Base-by-base conservation (phyloP, 2,329 filamentous ascomycete species). In the Colletotrichum lindemuthianum region DNA sequence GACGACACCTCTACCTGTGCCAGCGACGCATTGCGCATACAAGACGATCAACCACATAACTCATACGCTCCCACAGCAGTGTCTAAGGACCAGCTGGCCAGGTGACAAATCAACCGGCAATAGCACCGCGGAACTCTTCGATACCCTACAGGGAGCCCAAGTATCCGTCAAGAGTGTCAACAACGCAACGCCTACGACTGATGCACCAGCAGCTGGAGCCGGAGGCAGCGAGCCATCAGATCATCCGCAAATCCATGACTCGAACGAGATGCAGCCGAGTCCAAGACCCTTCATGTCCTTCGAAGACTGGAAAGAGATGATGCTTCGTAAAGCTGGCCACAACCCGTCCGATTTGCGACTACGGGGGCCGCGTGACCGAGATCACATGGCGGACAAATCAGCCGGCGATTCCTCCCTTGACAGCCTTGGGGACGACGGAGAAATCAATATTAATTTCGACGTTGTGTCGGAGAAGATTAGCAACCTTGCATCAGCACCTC, bases 291-390 rank as follows among this genome's bases (percentile, higher is more conserved):
- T 98, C 75, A 88, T 98, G 71, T 97, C 96, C 0, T 99, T 99
- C 71, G 96, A 98, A 75, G 95, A 98, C 72, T 99, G 96, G 96
- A 98, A 97, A 79, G 92, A 91, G 72, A 91, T 94, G 82, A 97
- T 97, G 79, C 81, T 98, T 15, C 92, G 90, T 55, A 92, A 93
- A 73, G 90, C 88, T 4, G 95, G 93, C 11, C 95, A 97, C 73
- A 84, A 87, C 58, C 59, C 63, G 13, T 40, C 48, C 6, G 63
- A 91, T 79, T 69, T 92, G 85, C 77, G 89, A 85, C 77, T 84
- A 85, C 73, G 91, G 80, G 74, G 87, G 82, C 69, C 83, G 72
- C 75, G 82, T 80, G 77, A 86, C 74, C 72, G 80, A 73, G 68
- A 79, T 75, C 72, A 78, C 73, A 82, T 84, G 47, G 80, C 77